Evolutionary conservation across 805 yeast genomes (phyloP).

Genomic region (Candida nemodendra): DNA sequence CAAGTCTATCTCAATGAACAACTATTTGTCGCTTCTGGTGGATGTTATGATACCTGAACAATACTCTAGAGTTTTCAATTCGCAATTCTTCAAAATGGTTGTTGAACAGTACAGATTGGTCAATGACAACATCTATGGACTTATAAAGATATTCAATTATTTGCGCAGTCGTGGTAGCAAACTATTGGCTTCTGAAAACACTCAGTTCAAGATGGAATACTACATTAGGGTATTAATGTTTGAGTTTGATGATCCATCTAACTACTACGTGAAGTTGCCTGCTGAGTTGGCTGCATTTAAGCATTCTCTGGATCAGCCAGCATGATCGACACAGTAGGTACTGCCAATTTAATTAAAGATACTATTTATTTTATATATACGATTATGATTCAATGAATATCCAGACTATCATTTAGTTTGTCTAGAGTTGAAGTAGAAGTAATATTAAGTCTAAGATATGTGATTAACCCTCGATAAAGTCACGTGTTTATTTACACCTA

Average conservation of each 20-base stretch:
- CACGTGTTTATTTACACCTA: too few relatives aligned
- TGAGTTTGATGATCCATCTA: conserved; percentile 36
- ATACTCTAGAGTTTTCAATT: conserved; percentile 16
- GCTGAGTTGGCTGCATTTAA: conserved; percentile 30
- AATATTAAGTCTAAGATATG: too few relatives aligned
- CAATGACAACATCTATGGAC: conserved; percentile 35
- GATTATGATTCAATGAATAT: too few relatives aligned
- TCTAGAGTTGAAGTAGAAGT: too few relatives aligned
- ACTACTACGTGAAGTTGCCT: conserved; percentile 35
- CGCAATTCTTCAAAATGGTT: conserved; percentile 28
- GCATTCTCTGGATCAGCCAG: conserved; percentile 9
- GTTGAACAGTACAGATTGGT: conserved; percentile 35
- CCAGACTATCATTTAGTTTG: too few relatives aligned
- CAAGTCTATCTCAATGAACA: conserved; percentile 22
- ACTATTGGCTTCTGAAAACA: conserved; percentile 7
- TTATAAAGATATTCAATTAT: conserved; percentile 28
- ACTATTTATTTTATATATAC: too few relatives aligned
- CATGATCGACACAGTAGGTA: too few relatives aligned
- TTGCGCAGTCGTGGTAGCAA: conserved; percentile 3
- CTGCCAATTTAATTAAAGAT: too few relatives aligned
- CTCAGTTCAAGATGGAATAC: conserved; percentile 26
- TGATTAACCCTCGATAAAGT: not conserved
- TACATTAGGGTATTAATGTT: conserved; percentile 29
- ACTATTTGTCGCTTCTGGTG: conserved; percentile 31
- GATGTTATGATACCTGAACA: conserved; percentile 27